phyloP scores from a whole-genome alignment of 1,284 basidiomycete genomes.

The Microbotryum violaceum region DNA sequence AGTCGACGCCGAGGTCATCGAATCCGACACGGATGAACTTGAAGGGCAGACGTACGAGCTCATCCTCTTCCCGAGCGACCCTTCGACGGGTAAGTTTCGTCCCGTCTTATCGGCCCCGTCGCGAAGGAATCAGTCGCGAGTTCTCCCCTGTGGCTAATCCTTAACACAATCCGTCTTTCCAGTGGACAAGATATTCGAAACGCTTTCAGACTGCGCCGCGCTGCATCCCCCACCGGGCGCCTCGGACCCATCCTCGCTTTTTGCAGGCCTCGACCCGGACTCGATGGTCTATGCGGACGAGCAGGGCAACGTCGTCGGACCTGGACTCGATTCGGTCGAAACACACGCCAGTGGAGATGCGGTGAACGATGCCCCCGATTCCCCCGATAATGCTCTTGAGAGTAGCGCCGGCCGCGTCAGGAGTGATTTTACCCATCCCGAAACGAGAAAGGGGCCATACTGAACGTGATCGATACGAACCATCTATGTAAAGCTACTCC shows the following conservation, averaged over 20 bases:
- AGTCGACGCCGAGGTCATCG: slow-evolving; percentile 44
- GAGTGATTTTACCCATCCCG: slow-evolving; percentile 22
- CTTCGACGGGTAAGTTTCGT: slow-evolving; percentile 53
- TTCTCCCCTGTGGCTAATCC: slow-evolving; percentile 9
- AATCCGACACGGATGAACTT: slow-evolving; percentile 49
- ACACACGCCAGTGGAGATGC: neutral
- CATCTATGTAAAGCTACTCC: no score
- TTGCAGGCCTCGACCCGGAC: slow-evolving; percentile 27
- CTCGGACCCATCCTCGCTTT: slow-evolving; percentile 5
- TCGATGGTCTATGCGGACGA: slow-evolving; percentile 27
- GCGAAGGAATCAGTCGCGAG: neutral
- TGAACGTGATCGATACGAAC: neutral
- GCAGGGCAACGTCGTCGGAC: slow-evolving; percentile 21
- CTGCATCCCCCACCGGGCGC: slow-evolving; percentile 57
- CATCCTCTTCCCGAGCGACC: slow-evolving; percentile 57
- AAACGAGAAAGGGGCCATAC: slow-evolving; percentile 15
- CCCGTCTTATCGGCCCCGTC: neutral
- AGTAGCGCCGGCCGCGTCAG: slow-evolving; percentile 9
- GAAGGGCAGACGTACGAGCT: slow-evolving; percentile 63
- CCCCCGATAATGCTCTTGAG: neutral
- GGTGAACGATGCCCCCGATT: neutral
- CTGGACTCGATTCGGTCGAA: slow-evolving; percentile 5
- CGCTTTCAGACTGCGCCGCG: slow-evolving; percentile 78
- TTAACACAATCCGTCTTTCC: neutral
- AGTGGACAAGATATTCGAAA: slow-evolving; percentile 84